phyloP scores from a whole-genome alignment of 176 grass and related monocot genomes.

The Aegilops tauschii region DNA sequence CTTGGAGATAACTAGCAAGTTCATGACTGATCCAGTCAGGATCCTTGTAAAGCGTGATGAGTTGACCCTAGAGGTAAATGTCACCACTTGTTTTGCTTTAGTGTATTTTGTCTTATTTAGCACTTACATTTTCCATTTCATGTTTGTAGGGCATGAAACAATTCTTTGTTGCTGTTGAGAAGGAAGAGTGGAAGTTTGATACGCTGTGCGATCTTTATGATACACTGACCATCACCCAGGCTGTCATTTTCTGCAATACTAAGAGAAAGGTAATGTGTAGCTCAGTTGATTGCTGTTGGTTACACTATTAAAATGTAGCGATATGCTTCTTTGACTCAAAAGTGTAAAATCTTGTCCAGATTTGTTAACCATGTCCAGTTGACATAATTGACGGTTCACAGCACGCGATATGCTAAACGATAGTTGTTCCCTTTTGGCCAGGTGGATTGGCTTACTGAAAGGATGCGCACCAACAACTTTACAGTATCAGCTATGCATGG shows the following conservation, averaged over 20 bases:
- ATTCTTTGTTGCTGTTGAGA: slow-evolving; percentile 97
- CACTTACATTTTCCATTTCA: background rate
- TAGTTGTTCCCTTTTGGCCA: slow-evolving; percentile 28
- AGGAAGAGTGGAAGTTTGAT: slow-evolving; percentile 98
- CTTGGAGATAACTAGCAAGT: slow-evolving; percentile 91
- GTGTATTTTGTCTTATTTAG: background rate
- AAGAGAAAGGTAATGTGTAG: slow-evolving; percentile 67
- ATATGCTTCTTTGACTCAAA: background rate
- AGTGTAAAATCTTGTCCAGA: background rate
- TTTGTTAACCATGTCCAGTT: background rate
- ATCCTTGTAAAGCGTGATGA: slow-evolving; percentile 99
- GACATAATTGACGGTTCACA: background rate
- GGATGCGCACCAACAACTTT: slow-evolving; percentile 97
- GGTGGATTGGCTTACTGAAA: slow-evolving; percentile 97
- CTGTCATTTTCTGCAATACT: slow-evolving; percentile 97
- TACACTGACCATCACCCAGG: slow-evolving; percentile 93
- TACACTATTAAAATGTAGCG: background rate
- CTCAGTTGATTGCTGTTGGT: background rate
- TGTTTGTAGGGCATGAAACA: slow-evolving; percentile 83
- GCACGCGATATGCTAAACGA: background rate
- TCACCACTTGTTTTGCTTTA: background rate
- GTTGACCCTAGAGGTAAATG: slow-evolving; percentile 90
- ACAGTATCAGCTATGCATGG: slow-evolving; percentile 92
- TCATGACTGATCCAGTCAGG: slow-evolving; percentile 86
- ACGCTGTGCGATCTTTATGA: slow-evolving; percentile 97